Base-by-base conservation (phyloP, 1,139 yeast species). In the Wickerhamiella infanticola region DNA sequence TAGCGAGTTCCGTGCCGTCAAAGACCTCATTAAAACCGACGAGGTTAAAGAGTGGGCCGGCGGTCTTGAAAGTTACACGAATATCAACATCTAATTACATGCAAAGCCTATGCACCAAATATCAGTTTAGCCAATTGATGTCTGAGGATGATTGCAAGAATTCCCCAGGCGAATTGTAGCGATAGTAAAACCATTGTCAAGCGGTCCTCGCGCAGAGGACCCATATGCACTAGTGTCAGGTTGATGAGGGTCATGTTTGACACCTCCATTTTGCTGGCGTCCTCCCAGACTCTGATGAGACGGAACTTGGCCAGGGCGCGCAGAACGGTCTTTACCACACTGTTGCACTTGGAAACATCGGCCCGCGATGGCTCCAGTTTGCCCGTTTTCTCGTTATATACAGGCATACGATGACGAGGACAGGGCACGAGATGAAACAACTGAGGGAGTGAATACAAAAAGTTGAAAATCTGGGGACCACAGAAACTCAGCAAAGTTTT, bases 391-490 rank as follows among this genome's bases (percentile, higher is more conserved):
- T 65, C 67, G 55, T 84, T 76, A 56, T 84, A 81, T 52, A 68
- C 70, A 1, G 99, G 99, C 59, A 90, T 62, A 56, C 99, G 73
- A 61, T 90, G 99, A 55, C 99, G 74, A 29, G 99, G 99, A 59
- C 98, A 90, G 5, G 93, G 94, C 13, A 93, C 79, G 1, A 90
- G 56, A 42, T 79, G 77, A 63, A 88, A 81, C 50, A 90, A 64
- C 63, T 90, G 99, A 3, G 98, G 98, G 4, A 79, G 75, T 1
- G 95, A 84, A 63, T 86, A 90, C 13, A 84, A 51, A 55, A 93
- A 93, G 60, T 90, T 90, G 63, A 85, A 64, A 45, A 90, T 83
- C 63, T 90, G 98, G 1, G 97, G 97, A 36, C 84, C 66, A 60
- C 90, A 81, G 60, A 90, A 81, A 37, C 88, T 65, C 62, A 90